Conservation (phyloP, 1,284 basidiomycete genomes). For the Trichosporon faecale region DNA sequence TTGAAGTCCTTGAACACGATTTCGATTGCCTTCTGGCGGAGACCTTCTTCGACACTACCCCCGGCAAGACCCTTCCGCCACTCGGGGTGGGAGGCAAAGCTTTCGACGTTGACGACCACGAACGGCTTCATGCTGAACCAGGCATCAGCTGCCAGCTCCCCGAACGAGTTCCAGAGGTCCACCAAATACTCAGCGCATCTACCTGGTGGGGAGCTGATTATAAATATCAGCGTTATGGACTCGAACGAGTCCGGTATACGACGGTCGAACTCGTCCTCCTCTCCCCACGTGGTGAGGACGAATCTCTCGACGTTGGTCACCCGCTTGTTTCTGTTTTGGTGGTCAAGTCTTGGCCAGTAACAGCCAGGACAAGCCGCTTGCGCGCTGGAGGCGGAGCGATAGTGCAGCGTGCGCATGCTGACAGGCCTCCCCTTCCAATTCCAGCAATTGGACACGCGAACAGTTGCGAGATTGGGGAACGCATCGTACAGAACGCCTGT, state of each 20-base stretch:
- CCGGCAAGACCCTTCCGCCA: too few relatives aligned
- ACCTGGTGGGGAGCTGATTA: neutral
- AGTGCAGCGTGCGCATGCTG: too few relatives aligned
- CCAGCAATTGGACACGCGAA: neutral
- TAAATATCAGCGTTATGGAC: neutral
- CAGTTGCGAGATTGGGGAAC: neutral
- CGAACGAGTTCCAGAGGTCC: too few relatives aligned
- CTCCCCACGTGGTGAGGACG: neutral
- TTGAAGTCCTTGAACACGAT: too few relatives aligned
- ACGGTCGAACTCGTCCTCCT: neutral
- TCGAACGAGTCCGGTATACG: neutral
- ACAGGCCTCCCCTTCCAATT: too few relatives aligned
- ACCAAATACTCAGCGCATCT: neutral
- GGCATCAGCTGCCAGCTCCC: too few relatives aligned
- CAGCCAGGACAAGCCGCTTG: neutral
- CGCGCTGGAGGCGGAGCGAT: too few relatives aligned
- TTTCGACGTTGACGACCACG: too few relatives aligned
- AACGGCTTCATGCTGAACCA: too few relatives aligned
- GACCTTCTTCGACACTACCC: too few relatives aligned
- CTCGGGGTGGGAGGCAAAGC: too few relatives aligned
- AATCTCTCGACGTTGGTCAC: neutral
- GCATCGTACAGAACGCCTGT: neutral
- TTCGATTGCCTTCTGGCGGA: too few relatives aligned
- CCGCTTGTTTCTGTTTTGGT: neutral
- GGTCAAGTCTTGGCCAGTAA: neutral